Evolutionary conservation across 1,139 yeast species (phyloP).

Genomic region (Magnusiomyces suaveolens): DNA sequence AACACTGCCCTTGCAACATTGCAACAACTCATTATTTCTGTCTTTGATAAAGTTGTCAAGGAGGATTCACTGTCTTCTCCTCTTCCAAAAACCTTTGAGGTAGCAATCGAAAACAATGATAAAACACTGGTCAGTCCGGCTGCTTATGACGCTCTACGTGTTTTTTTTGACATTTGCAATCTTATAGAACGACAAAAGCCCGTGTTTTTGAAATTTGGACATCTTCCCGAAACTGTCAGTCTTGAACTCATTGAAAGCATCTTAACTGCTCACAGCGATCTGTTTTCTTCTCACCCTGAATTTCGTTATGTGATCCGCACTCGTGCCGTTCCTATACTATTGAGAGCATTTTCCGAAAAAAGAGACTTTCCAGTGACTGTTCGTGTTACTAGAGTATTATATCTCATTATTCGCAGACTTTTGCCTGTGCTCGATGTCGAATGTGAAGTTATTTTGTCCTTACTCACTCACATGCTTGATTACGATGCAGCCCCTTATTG

Average conservation of each 20-base stretch:
- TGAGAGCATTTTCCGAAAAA: conserved; percentile 55
- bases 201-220: conserved; percentile 41
- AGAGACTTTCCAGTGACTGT: conserved; percentile 55
- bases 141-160: conserved; percentile 59
- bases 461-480: conserved; percentile 57
- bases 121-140: conserved; percentile 40
- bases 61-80: conserved; percentile 30
- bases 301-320: conserved; percentile 55
- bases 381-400: conserved; percentile 63
- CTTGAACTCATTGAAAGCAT: conserved; percentile 73
- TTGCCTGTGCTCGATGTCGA: conserved; percentile 58
- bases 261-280: conserved; percentile 44
- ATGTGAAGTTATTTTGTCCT: conserved; percentile 67
- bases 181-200: conserved; percentile 55
- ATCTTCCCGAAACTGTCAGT: conserved; percentile 57
- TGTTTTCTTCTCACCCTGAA: conserved; percentile 55
- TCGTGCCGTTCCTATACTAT: conserved; percentile 62
- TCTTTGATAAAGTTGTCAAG: conserved; percentile 54
- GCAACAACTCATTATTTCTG: conserved; percentile 68
- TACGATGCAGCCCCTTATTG: conserved; percentile 47
- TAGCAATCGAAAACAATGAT: conserved; percentile 38
- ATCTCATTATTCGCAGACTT: conserved; percentile 51
- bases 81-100: conserved; percentile 21
- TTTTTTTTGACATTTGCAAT: conserved; percentile 63
- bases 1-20: conserved; percentile 91